Percentiles rank a stretch among this genome's conserved stretches.
These are phyloP conservation scores for Clarireedia monteithiana DNA, from an alignment of 2,329 filamentous ascomycete species.

Conservation along the genomic window DNA sequence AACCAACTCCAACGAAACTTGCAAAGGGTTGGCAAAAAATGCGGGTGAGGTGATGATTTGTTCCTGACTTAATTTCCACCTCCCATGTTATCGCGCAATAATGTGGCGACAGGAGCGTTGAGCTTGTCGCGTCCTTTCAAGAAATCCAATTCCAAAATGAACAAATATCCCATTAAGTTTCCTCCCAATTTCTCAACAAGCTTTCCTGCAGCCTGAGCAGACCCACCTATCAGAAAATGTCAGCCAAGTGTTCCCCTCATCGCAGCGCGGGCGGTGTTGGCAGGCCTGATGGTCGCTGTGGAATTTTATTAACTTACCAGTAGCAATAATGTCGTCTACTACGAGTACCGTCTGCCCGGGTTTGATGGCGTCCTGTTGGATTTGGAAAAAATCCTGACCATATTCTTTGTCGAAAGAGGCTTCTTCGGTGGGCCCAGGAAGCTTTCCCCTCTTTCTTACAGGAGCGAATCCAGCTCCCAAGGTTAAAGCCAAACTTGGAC, in stretches of 20 bases:
- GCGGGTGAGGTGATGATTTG: too few relatives aligned
- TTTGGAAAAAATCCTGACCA: slow-evolving; percentile 90
- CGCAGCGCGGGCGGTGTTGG: too few relatives aligned
- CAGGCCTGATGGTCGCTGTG: background rate
- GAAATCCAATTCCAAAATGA: slow-evolving; percentile 92
- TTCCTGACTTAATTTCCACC: slow-evolving; percentile 7
- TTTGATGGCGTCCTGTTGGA: slow-evolving; percentile 80
- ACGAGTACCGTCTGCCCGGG: slow-evolving; percentile 83
- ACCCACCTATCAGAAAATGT: slow-evolving; percentile 60
- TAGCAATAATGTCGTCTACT: slow-evolving; percentile 97
- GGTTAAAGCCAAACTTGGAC: slow-evolving; percentile 76
- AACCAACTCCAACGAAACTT: slow-evolving; percentile 21
- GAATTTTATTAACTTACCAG: slow-evolving; percentile 53
- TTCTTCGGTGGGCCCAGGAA: slow-evolving; percentile 81
- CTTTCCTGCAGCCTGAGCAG: slow-evolving; percentile 77
- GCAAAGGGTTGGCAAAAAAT: background rate
- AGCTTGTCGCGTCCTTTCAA: slow-evolving; percentile 89
- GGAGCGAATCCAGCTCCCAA: slow-evolving; percentile 84
- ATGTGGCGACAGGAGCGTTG: slow-evolving; percentile 71
- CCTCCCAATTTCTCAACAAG: slow-evolving; percentile 84
- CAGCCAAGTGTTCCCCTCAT: slow-evolving; percentile 1
- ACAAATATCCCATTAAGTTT: slow-evolving; percentile 79
- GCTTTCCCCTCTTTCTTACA: slow-evolving; percentile 90
- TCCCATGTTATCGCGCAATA: slow-evolving; percentile 56
- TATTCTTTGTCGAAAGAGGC: slow-evolving; percentile 94